Percentiles rank a stretch among this genome's conserved stretches.
Evolutionary conservation across 768 basidiomycete species (phyloP).

Genomic region (Botryobasidium botryosum): DNA sequence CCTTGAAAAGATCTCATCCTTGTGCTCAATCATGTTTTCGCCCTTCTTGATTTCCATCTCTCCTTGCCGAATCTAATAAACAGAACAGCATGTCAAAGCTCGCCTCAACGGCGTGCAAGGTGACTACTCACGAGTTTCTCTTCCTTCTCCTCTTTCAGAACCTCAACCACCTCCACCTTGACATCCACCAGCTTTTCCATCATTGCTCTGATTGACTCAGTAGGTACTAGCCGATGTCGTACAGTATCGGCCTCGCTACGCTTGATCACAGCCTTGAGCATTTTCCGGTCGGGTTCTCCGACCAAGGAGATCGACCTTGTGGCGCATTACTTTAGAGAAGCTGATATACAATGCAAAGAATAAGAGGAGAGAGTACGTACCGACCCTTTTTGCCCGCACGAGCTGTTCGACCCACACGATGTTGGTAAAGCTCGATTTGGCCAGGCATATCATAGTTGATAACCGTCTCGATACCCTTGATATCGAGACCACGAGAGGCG

Average conservation of each 20-base stretch:
- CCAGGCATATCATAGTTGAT: slow-evolving; percentile 99
- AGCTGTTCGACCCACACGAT: slow-evolving; percentile 94
- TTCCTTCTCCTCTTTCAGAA: slow-evolving; percentile 84
- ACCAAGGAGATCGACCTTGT: slow-evolving; percentile 82
- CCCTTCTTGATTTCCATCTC: slow-evolving; percentile 96
- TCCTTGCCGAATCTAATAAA: slow-evolving; percentile 54
- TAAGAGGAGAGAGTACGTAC: slow-evolving; percentile 28
- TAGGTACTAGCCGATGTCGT: slow-evolving; percentile 72
- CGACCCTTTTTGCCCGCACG: slow-evolving; percentile 86
- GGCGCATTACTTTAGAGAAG: background rate
- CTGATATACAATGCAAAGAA: background rate
- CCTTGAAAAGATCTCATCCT: slow-evolving; percentile 78
- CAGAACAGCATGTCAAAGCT: slow-evolving; percentile 2
- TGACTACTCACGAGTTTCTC: slow-evolving; percentile 56
- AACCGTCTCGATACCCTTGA: slow-evolving; percentile 93
- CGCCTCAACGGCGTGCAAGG: background rate
- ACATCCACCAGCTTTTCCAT: slow-evolving; percentile 46
- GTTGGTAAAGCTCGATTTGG: slow-evolving; percentile 83
- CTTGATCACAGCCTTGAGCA: slow-evolving; percentile 92
- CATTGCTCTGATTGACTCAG: slow-evolving; percentile 59
- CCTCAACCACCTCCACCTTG: slow-evolving; percentile 59
- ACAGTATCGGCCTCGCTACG: slow-evolving; percentile 68
- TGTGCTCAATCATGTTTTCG: slow-evolving; percentile 87
- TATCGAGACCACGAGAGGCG: slow-evolving; percentile 88
- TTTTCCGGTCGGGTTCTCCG: slow-evolving; percentile 88